These are phyloP conservation scores for Tuber microsphaerosporum DNA, from an alignment of 495 filamentous ascomycete genomes.

Conservation along the genomic window DNA sequence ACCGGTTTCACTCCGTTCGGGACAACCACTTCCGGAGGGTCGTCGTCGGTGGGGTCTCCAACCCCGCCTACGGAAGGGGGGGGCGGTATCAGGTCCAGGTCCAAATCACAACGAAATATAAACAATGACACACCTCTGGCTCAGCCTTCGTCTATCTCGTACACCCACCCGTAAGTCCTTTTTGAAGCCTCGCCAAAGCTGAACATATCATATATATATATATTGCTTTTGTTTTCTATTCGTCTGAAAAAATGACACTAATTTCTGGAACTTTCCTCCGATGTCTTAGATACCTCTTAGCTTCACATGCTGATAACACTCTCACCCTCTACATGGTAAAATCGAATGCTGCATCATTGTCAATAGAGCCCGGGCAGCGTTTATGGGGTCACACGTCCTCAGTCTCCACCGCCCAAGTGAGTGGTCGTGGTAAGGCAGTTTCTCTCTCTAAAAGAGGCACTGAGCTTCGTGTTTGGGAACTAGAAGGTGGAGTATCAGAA, in stretches of 20 bases:
- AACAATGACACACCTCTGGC: conserved; percentile 31
- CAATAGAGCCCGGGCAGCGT: conserved; percentile 65
- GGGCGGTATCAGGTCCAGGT: conserved; percentile 18
- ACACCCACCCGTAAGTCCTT: conserved; percentile 40
- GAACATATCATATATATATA: conserved; percentile 9
- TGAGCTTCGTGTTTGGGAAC: conserved; percentile 89
- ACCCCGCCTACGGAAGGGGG: conserved; percentile 13
- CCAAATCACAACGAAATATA: conserved; percentile 25
- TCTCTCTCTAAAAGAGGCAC: conserved; percentile 75
- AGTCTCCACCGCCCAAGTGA: conserved; percentile 78
- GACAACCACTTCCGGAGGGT: conserved; percentile 9
- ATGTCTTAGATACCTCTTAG: conserved; percentile 83
- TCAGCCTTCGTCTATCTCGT: conserved; percentile 40
- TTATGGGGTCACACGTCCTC: conserved; percentile 94
- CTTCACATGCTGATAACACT: conserved; percentile 86
- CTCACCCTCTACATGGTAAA: conserved; percentile 78
- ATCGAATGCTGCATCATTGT: conserved; percentile 59
- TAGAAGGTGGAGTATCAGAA: conserved; percentile 62
- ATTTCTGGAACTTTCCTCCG: conserved; percentile 73
- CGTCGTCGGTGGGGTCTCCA: conserved; percentile 23
- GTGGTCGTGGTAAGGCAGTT: conserved; percentile 78
- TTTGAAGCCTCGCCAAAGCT: conserved; percentile 25
- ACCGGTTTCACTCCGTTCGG: conserved; percentile 50
- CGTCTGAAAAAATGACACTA: conserved; percentile 33
- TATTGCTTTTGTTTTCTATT: not conserved